Evolutionary conservation across 2,329 filamentous ascomycete genomes (phyloP).

Genomic region (Clonostachys chloroleuca): DNA sequence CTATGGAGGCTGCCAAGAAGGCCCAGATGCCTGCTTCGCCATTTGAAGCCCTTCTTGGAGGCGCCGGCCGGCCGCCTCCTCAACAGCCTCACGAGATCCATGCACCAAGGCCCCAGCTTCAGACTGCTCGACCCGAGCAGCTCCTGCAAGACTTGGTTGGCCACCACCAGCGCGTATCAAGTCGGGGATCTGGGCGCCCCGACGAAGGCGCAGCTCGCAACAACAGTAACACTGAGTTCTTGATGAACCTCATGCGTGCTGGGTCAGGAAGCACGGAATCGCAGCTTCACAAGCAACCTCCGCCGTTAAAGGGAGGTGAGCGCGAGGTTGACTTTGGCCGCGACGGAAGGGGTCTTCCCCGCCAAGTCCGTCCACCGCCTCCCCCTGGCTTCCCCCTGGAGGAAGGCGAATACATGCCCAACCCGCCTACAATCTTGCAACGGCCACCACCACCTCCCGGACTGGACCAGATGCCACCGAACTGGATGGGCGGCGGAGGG

Average conservation of each 20-base stretch:
- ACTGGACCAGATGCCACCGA: slow-evolving; percentile 55
- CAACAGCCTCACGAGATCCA: slow-evolving; percentile 47
- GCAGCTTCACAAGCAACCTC: slow-evolving; percentile 10
- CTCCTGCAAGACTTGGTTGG: slow-evolving; percentile 57
- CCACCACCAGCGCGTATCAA: slow-evolving; percentile 52
- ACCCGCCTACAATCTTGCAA: slow-evolving; percentile 57
- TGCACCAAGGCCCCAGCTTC: slow-evolving; percentile 43
- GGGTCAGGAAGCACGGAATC: too few species aligned
- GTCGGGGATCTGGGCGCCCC: slow-evolving; percentile 40
- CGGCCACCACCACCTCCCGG: slow-evolving; percentile 57
- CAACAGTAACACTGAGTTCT: slow-evolving; percentile 73
- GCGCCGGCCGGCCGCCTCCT: slow-evolving; percentile 34
- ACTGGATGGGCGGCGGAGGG: slow-evolving; percentile 42
- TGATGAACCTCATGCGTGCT: slow-evolving; percentile 74
- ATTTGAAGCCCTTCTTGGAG: slow-evolving; percentile 37
- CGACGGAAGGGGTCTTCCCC: slow-evolving; percentile 25
- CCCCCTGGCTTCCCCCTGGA: slow-evolving; percentile 48
- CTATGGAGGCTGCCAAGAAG: slow-evolving; percentile 19
- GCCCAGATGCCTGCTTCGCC: slow-evolving; percentile 41
- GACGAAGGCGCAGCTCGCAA: slow-evolving; percentile 35
- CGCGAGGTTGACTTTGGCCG: slow-evolving; percentile 40
- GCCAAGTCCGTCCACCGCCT: slow-evolving; percentile 36
- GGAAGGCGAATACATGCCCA: slow-evolving; percentile 40
- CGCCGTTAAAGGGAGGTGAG: slow-evolving; percentile 34
- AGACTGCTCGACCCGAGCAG: slow-evolving; percentile 52